phyloP scores from a whole-genome alignment of 352 stramenopile species.

The Phytophthora sansomeana region DNA sequence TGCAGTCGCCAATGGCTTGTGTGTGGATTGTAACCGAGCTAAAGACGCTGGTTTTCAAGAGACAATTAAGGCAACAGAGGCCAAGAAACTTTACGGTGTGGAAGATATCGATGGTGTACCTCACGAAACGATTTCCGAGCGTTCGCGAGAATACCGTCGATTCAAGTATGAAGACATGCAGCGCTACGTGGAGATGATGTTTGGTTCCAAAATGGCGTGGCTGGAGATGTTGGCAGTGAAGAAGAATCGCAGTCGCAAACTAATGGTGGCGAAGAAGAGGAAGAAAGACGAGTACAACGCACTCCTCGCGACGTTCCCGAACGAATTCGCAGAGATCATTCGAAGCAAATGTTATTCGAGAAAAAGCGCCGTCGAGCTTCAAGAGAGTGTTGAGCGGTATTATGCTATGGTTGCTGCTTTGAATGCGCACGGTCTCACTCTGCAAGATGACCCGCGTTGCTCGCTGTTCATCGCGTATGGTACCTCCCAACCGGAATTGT shows the following conservation, averaged over 20 bases:
- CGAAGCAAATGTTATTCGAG: too few species aligned
- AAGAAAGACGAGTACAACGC: neutral
- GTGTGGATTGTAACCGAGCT: constrained; percentile 1
- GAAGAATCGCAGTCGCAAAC: neutral
- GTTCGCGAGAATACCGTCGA: neutral
- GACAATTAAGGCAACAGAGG: neutral
- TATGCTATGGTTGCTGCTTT: too few species aligned
- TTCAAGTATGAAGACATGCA: constrained; percentile 2
- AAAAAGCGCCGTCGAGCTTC: too few species aligned
- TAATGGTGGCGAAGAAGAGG: neutral
- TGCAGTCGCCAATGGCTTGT: constrained; percentile 3
- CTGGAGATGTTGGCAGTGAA: neutral
- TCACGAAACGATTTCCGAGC: neutral
- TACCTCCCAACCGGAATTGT: too few species aligned
- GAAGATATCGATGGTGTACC: neutral
- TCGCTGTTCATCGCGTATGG: too few species aligned
- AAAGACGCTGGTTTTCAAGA: neutral
- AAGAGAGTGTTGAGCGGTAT: too few species aligned
- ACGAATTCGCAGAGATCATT: too few species aligned
- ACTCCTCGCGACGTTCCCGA: neutral
- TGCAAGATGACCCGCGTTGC: too few species aligned
- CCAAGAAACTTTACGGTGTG: neutral
- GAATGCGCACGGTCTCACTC: too few species aligned
- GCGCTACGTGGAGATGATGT: neutral
- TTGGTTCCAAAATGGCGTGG: neutral